These are phyloP conservation scores for Achaetomium macrosporum DNA, from an alignment of 2,329 filamentous ascomycete genomes.

Conservation along the genomic window DNA sequence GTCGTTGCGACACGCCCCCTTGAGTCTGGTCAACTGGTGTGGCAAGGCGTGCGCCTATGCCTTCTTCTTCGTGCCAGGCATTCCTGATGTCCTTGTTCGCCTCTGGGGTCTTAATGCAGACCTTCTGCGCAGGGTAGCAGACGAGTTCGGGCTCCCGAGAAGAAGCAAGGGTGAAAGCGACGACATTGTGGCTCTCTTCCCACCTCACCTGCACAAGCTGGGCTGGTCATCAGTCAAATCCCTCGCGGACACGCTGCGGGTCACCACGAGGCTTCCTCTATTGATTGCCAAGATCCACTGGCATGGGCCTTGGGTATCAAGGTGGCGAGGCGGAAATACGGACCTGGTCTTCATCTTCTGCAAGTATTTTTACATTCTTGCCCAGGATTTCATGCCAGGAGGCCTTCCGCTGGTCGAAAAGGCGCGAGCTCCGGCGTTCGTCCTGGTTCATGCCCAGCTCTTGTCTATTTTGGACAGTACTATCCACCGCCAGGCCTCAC, in stretches of 20 bases:
- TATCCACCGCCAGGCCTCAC: slow-evolving; percentile 65
- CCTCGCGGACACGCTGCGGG: slow-evolving; percentile 54
- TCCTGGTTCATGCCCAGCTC: slow-evolving; percentile 76
- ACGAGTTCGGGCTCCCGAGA: slow-evolving; percentile 61
- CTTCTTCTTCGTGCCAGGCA: slow-evolving; percentile 85
- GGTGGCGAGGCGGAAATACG: slow-evolving; percentile 82
- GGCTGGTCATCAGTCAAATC: slow-evolving; percentile 49
- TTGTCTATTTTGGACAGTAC: slow-evolving; percentile 75
- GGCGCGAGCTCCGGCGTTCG: slow-evolving; percentile 66
- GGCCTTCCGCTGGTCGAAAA: slow-evolving; percentile 49
- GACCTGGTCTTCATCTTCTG: slow-evolving; percentile 88
- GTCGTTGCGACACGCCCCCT: slow-evolving; percentile 63
- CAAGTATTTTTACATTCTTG: slow-evolving; percentile 78
- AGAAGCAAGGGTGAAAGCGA: slow-evolving; percentile 52
- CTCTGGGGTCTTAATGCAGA: slow-evolving; percentile 70
- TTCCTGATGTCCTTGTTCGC: slow-evolving; percentile 75
- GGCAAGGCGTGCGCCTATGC: slow-evolving; percentile 89
- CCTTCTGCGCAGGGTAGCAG: slow-evolving; percentile 63
- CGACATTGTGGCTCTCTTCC: slow-evolving; percentile 64
- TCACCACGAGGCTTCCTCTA: slow-evolving; percentile 58
- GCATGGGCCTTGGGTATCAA: slow-evolving; percentile 76
- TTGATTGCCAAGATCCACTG: slow-evolving; percentile 70
- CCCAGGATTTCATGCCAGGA: slow-evolving; percentile 63
- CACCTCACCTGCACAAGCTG: slow-evolving; percentile 54
- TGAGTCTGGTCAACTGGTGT: slow-evolving; percentile 73